A percentile compares a stretch with the other conserved stretches of the same genome.
phyloP scores from a whole-genome alignment of 345 rosid genomes.

The Eucalyptus globulus region DNA sequence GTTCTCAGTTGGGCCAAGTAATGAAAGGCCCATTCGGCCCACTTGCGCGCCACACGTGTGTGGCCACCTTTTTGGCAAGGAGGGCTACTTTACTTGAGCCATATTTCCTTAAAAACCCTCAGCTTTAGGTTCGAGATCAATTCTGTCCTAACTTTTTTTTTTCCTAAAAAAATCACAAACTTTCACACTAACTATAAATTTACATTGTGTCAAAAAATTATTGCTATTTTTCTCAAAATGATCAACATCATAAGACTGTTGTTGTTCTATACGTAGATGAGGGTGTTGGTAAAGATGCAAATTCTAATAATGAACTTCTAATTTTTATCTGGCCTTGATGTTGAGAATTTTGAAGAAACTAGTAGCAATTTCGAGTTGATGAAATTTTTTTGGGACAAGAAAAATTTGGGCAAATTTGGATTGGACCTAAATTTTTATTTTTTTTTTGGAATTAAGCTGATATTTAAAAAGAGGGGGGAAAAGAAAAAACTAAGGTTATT shows the following conservation, averaged over 20 bases:
- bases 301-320: background rate
- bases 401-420: background rate
- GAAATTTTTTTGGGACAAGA: background rate
- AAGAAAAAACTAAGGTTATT: background rate
- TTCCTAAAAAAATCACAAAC: background rate
- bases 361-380: background rate
- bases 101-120: background rate
- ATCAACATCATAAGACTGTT: accelerated
- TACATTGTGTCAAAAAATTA: accelerated
- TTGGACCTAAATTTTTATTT: background rate
- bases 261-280: background rate
- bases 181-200: background rate
- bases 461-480: background rate
- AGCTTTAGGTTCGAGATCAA: background rate
- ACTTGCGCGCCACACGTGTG: background rate
- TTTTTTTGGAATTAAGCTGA: background rate
- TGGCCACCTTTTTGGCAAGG: background rate
- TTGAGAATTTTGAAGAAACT: background rate
- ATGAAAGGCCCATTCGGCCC: background rate
- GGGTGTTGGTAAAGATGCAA: background rate
- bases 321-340: background rate
- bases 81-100: background rate
- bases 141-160: accelerated
- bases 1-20: background rate
- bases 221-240: background rate